phyloP scores from a whole-genome alignment of 2,329 filamentous ascomycete genomes.

The Basipetospora chlamydospora region DNA sequence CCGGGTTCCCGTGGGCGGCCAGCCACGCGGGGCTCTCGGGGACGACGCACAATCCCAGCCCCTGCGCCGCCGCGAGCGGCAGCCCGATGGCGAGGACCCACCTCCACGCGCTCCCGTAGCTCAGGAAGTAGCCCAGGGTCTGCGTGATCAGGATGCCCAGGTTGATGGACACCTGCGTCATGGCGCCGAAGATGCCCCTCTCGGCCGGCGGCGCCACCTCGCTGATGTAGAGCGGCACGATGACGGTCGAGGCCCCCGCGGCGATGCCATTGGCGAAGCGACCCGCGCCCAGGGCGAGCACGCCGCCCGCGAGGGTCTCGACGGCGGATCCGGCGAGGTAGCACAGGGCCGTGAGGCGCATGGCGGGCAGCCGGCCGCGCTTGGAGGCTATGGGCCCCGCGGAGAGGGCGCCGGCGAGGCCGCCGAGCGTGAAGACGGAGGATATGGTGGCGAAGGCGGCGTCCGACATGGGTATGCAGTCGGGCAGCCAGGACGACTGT shows the following conservation, averaged over 20 bases:
- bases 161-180: constrained; percentile 92
- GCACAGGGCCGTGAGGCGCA: constrained; percentile 63
- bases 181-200: constrained; percentile 64
- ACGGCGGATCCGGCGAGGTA: constrained; percentile 63
- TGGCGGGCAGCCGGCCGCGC: constrained; percentile 59
- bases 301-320: constrained; percentile 56
- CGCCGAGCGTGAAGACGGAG: constrained; percentile 83
- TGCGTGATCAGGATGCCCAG: constrained; percentile 77
- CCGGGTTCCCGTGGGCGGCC: constrained; percentile 48
- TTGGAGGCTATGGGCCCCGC: constrained; percentile 67
- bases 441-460: constrained; percentile 73
- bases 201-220: constrained; percentile 67
- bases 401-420: constrained; percentile 66
- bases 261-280: constrained; percentile 70
- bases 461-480: constrained; percentile 81
- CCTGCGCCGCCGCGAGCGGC: constrained; percentile 51
- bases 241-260: constrained; percentile 78
- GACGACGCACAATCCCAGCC: constrained; percentile 56
- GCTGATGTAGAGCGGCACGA: constrained; percentile 87
- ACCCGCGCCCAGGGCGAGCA: constrained; percentile 55
- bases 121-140: constrained; percentile 74
- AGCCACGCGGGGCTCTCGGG: constrained; percentile 84
- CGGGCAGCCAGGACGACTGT: constrained; percentile 30
- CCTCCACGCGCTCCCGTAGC: constrained; percentile 66
- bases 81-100: constrained; percentile 65